Base-by-base conservation (phyloP, 352 stramenopile species). In the Phytophthora sp. region DNA sequence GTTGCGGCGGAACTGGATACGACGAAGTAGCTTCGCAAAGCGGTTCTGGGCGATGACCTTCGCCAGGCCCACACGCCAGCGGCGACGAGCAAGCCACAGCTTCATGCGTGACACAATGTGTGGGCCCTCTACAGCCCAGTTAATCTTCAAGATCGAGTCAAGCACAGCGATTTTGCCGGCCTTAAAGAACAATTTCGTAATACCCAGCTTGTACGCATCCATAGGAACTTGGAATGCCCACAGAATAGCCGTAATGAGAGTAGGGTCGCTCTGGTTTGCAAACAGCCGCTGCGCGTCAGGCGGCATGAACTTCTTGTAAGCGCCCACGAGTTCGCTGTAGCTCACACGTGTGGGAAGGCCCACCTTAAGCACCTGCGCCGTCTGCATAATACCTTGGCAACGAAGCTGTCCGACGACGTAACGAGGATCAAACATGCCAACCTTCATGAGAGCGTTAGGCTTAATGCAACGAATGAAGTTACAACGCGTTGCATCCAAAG, bases 381-480 rank as follows among this genome's bases (percentile, higher is more conserved):
- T 97, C 46, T 91, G 84, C 28, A 97, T 77, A 43, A 97, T 96
- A 62, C 88, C 89, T 17, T 91, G 85, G 70, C 85, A 95, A 52
- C 90, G 91, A 38, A 97, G 76, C 63, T 97, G 91, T 27, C 90
- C 87, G 31, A 95, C 88, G 18, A 97, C 91, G 38, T 94, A 94
- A 18, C 85, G 77, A 42, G 87, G 82, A 61, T 99, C 94, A 44
- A 96, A 96, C 31, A 84, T 42, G 4, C 78, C 79, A 3, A 84
- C 54, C 8, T 72, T 73, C 85, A 95, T 95, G 24, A 82, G 82
- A 21, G 82, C 76, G 60, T 97, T 97, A 13, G 97, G 89, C 66
- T 97, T 97, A 69, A 97, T 95, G 62, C 88, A 96, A n/a, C 89
- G 89, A 48, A 97, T 93, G 48, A 95, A 97, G 66, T 93, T 91